Base-by-base conservation (phyloP, 345 rosid genomes). In the Eucalyptus tenuipes region DNA sequence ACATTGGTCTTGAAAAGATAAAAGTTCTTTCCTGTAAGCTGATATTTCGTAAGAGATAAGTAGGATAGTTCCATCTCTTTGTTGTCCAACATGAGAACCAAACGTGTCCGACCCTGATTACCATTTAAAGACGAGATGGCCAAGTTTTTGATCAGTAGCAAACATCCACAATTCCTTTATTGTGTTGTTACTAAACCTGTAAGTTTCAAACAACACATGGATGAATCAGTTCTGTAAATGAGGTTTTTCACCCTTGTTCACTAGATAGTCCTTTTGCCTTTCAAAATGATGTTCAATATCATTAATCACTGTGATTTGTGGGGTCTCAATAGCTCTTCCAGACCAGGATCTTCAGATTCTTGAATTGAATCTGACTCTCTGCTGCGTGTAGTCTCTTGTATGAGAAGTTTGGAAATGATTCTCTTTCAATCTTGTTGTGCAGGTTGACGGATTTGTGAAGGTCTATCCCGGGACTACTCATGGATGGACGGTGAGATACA, bases 401-500 rank as follows among this genome's bases (percentile, higher is more conserved):
- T 18, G 27, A 37, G 82, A 37, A 71, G 14, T 40, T 86, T 22
- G 57, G n/a, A 31, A 49, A 86, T 13, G 45, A 59, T 31, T 3
- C 53, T 49, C 40, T 64, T 68, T 49, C 42, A 24, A 40, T 40
- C 15, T 14, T 29, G 80, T 22, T 44, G 10, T 86, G 52, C 89
- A 95, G 99, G 95, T 95, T 57, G 93, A 92, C 40, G 85, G 91
- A 53, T 90, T 89, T 42, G 97, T 95, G 87, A 97, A 95, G 94
- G 93, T 96, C 88, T 97, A 95, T 89, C 96, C 99, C 6, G 90
- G 93, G 86, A 95, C 94, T 25, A 66, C 87, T 6, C 99, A 95
- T n/a, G 98, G 98, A 45, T 96, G 98, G 98, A 93, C 95, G 7
- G 92, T 95, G n/a, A 92, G 99, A 90, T 97, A 94, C 91, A 82